These are phyloP conservation scores for Rhizophagus clarus DNA, from an alignment of 192 early-diverging fungal species.

Conservation along the genomic window DNA sequence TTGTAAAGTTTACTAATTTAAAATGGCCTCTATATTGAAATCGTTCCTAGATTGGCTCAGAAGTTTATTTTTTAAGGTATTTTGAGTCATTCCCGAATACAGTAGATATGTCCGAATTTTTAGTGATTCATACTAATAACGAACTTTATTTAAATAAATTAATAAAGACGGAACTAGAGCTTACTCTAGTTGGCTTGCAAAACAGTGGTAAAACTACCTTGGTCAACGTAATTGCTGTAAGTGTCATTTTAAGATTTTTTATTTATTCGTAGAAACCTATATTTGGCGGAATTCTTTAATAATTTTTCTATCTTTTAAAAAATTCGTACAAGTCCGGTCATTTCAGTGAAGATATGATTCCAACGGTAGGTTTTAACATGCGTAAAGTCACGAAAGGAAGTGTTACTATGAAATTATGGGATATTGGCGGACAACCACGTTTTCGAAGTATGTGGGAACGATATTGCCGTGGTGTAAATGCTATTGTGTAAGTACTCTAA, in stretches of 20 bases:
- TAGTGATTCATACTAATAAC: neutral
- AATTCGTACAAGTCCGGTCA: slow-evolving; percentile 60
- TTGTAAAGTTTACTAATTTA: neutral
- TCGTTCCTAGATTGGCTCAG: slow-evolving; percentile 73
- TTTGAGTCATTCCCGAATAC: neutral
- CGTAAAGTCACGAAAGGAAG: slow-evolving; percentile 90
- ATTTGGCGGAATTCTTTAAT: neutral
- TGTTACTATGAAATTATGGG: slow-evolving; percentile 99
- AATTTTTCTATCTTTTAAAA: neutral
- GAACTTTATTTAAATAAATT: neutral
- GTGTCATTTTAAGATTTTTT: slow-evolving; percentile 23
- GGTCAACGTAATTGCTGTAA: slow-evolving; percentile 83
- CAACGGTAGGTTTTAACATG: slow-evolving; percentile 99
- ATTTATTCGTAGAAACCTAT: neutral
- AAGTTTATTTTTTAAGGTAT: slow-evolving; percentile 80
- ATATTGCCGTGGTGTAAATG: slow-evolving; percentile 91
- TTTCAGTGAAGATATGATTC: slow-evolving; percentile 89
- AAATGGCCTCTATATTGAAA: slow-evolving; percentile 60
- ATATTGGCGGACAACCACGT: slow-evolving; percentile 96
- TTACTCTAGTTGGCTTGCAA: slow-evolving; percentile 85
- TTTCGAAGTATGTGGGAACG: slow-evolving; percentile 97
- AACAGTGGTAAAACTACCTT: slow-evolving; percentile 88
- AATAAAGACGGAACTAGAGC: slow-evolving; percentile 82
- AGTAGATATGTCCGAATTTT: neutral
- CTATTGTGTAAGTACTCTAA: slow-evolving; percentile 80